phyloP scores from a whole-genome alignment of 345 rosid species.

The Populus simonii region DNA sequence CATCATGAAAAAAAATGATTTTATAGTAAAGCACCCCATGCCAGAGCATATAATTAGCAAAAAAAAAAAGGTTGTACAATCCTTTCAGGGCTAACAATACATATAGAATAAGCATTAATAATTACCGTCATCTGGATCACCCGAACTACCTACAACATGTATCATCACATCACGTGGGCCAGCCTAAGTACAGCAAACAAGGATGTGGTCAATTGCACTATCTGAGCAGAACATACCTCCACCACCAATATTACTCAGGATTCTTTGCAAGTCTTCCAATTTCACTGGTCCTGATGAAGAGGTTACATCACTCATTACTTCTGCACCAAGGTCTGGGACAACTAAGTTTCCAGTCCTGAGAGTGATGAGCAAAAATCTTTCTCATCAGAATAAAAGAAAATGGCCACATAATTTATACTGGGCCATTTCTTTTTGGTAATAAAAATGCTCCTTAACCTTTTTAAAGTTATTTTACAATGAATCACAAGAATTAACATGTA shows the following conservation, averaged over 20 bases:
- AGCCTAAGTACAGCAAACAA: background rate
- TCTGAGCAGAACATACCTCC: conserved; percentile 39
- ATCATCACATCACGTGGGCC: conserved; percentile 17
- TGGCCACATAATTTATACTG: too few relatives aligned
- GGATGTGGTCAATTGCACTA: background rate
- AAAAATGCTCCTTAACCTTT: too few relatives aligned
- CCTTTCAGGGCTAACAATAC: background rate
- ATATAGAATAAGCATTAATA: background rate
- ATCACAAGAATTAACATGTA: too few relatives aligned
- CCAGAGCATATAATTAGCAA: too few relatives aligned
- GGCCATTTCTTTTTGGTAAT: too few relatives aligned
- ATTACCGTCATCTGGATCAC: conserved; percentile 79
- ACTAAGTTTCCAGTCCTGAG: conserved; percentile 76
- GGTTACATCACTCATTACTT: conserved; percentile 61
- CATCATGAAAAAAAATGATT: too few relatives aligned
- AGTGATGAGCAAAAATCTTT: too few relatives aligned
- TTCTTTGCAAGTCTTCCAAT: conserved; percentile 87
- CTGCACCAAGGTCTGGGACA: conserved; percentile 57
- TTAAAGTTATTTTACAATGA: too few relatives aligned
- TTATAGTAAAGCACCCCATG: too few relatives aligned
- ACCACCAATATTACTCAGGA: conserved; percentile 72
- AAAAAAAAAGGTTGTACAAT: too few relatives aligned
- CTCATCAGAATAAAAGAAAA: too few relatives aligned
- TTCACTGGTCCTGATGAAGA: conserved; percentile 86
- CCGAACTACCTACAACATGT: conserved; percentile 46